Conservation (phyloP, 163 green algal species). For the Chlorella variabilis region DNA sequence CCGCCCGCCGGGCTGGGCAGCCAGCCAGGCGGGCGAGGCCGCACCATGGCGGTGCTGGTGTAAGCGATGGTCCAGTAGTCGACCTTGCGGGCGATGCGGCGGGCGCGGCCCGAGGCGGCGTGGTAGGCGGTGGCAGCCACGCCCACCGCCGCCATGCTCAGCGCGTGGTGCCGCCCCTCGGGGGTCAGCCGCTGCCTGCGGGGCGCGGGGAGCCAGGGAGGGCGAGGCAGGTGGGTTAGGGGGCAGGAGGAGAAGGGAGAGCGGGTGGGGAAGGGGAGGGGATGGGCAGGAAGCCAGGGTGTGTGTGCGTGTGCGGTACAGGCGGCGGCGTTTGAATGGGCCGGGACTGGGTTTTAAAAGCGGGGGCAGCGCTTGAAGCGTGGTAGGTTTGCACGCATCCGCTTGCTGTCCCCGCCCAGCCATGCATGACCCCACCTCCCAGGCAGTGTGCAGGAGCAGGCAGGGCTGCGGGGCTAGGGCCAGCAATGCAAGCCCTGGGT, state of each 20-base stretch:
- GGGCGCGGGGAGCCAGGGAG: not conserved
- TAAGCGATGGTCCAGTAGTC: constrained; percentile 73
- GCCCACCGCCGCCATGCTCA: constrained; percentile 57
- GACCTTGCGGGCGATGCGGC: constrained; percentile 54
- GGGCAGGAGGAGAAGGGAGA: too few species aligned
- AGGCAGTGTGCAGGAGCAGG: not conserved
- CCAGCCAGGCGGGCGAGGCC: not conserved
- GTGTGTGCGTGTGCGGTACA: too few species aligned
- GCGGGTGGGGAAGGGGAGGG: too few species aligned
- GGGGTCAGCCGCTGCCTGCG: constrained; percentile 42
- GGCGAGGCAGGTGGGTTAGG: not conserved
- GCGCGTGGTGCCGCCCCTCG: constrained; percentile 51
- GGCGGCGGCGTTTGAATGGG: too few species aligned
- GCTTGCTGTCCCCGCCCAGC: too few species aligned
- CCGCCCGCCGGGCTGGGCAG: not conserved
- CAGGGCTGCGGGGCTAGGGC: not conserved
- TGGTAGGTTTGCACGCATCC: too few species aligned
- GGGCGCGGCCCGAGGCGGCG: constrained; percentile 40
- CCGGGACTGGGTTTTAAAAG: too few species aligned
- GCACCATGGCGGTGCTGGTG: constrained; percentile 44
- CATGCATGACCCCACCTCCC: too few species aligned
- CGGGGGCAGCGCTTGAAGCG: too few species aligned
- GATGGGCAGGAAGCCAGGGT: too few species aligned
- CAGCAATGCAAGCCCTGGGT: too few species aligned
- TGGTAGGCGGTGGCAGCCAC: constrained; percentile 64